Base-by-base conservation (phyloP, 176 grass and related monocot species). In the Phoenix dactylifera region DNA sequence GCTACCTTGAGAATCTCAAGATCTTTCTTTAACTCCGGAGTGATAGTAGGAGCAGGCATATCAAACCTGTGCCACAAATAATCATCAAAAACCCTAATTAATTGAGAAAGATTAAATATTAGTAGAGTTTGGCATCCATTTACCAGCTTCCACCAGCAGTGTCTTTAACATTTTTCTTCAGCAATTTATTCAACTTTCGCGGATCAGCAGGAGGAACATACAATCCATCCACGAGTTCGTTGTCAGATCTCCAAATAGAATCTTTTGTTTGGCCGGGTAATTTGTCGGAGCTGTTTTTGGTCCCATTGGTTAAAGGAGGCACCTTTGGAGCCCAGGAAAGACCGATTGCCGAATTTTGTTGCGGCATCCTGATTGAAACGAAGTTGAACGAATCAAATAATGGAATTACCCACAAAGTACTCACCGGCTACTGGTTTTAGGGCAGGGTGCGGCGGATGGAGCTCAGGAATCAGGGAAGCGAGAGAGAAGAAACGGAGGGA, bases 21-120 rank as follows among this genome's bases (percentile, higher is more conserved):
- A 63, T 96, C 92, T 66, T 86, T 89, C 81, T 96, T 90, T 62
- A 96, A 23, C 78, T 88, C 80, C 12, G 87, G 92, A 1, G 92
- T 96, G 35, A 96, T 77, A 60, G 16, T 80, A 53, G 83, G 92
- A 29, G 92, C 92, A 0, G 92, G 83, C 92, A 96, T 91, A 75
- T 96, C 92, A 44, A 96, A 96, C 87, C 92, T 96, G 72, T 29
- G 54, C 23, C 51, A 75, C 19, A 50, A 29, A 16, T 28, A 65
- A 48, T 35, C 25, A 49, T 68, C 30, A 71, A 50, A 65, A 16
- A 69, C 5, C 54, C 17, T 44, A 14, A 44, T 44, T 44, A 44
- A 14, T 44, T 44, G 1, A 44, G 2, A 10, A 44, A 10, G 1
- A 2, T 35, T 35, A 35, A 35, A 44, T 2, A 12, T 44, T 14